Base-by-base conservation (phyloP, 208 protist species). In the Porcisia hertigi region DNA sequence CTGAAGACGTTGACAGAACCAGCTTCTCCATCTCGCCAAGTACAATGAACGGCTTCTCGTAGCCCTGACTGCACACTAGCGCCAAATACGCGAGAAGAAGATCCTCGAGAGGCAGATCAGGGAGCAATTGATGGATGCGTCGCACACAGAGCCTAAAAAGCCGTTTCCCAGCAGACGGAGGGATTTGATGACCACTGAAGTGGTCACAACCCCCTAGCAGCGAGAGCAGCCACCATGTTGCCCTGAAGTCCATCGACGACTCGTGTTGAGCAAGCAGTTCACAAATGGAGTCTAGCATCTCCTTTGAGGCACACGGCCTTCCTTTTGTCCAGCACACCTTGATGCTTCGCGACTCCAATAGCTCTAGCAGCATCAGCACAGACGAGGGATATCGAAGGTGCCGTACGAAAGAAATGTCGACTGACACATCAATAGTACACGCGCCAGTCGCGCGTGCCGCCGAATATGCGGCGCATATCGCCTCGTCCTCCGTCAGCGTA, bases 11-110 rank as follows among this genome's bases (percentile, higher is more conserved):
- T 20, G 71, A 63, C 1, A 77, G 39, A 14, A 85, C 58, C 14
- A 80, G 75, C 30, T 76, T 86, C n/a, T 88, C 78, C 53, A 89
- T 86, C 49, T 88, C 82, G 6, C 60, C 65, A 14, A 88, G 62
- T 11, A 93, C 83, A 69, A 93, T 82, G 76, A 93, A 91, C 1
- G 89, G 85, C 64, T 69, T 80, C 11, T 83, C 85, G 53, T 86
- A 88, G 69, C 49, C 58, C 69, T 60, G 58, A 60, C 49, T 54
- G 70, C 81, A n/a, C 47, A 57, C 11, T 47, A 88, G 74, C 47
- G 60, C 23, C 23, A 88, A 71, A 57, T 88, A 87, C 16, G 83
- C 71, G 5, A 84, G 69, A 23, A 91, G 79, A 39, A 81, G 85
- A 36, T 93, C 76, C 54, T 80, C 74, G 5, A 76, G n/a, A 2